phyloP scores from a whole-genome alignment of 108 stramenopile genomes.

The Cylindrotheca closterium region DNA sequence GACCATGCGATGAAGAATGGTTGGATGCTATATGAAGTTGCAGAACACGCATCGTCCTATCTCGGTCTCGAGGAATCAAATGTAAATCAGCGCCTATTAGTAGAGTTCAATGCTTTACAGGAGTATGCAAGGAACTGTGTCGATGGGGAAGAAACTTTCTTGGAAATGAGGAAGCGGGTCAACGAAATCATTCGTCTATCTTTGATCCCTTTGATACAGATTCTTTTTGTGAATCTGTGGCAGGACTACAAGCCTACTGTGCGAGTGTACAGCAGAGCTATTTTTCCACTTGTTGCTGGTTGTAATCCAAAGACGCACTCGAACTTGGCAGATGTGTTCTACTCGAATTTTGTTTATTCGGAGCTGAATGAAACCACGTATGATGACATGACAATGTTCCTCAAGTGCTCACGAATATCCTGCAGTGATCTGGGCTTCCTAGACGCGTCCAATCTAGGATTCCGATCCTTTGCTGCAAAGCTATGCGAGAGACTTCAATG shows the following conservation, averaged over 20 bases:
- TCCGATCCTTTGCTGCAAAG: conserved; percentile 17
- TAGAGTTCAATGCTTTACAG: conserved; percentile 37
- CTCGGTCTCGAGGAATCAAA: conserved; percentile 42
- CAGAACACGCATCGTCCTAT: conserved; percentile 35
- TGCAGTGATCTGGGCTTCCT: conserved; percentile 32
- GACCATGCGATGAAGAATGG: conserved; percentile 43
- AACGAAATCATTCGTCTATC: conserved; percentile 47
- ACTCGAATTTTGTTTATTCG: conserved; percentile 9
- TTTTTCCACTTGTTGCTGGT: conserved; percentile 38
- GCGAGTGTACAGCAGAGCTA: conserved; percentile 46
- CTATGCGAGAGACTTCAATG: conserved; percentile 23
- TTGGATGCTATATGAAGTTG: conserved; percentile 56
- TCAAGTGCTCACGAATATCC: conserved; percentile 41
- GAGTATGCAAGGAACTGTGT: conserved; percentile 18
- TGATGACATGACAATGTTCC: conserved; percentile 24
- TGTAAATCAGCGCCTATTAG: conserved; percentile 43
- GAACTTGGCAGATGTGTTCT: conserved; percentile 11
- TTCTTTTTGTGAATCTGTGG: conserved; percentile 41
- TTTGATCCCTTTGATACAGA: conserved; percentile 59
- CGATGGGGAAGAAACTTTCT: not conserved
- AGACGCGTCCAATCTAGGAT: conserved; percentile 2
- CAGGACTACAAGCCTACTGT: conserved; percentile 39
- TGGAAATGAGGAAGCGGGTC: conserved; percentile 30
- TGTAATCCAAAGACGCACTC: conserved; percentile 42
- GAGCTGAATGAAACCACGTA: conserved; percentile 18